Base-by-base conservation (phyloP, 345 rosid genomes). In the Corymbia maculata region DNA sequence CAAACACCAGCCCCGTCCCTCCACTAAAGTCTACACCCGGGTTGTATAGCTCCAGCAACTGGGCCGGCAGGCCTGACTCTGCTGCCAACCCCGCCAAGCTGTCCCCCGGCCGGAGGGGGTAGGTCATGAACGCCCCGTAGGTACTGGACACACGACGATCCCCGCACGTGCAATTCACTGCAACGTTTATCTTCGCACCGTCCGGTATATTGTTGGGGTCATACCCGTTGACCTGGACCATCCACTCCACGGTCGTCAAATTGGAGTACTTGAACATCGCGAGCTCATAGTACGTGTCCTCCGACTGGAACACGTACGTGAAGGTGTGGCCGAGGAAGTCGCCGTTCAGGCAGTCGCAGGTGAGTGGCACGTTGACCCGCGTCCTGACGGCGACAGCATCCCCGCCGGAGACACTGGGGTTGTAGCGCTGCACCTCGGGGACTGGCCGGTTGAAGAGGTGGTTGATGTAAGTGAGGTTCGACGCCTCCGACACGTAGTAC, bases 141-240 rank as follows among this genome's bases (percentile, higher is more conserved):
- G 87, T 86, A 28, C 70, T 66, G n/a, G 96, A 94, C 17, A 91
- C 89, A n/a, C 36, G 61, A 44, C 85, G 66, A 44, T 92, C 85
- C 30, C 96, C 94, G 52, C 96, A 94, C 1, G 95, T 92, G 89
- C 95, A 94, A 52, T 93, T 93, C 51, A 94, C 89, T 6, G 96
- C 92, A 26, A 93, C 93, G 85, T 94, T 93, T 32, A 94, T 92
- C 9, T 19, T 26, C 36, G 21, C 91, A 19, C 28, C 1, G 21
- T 68, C 85, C 1, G 95, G 95, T 9, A 93, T 91, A 24, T 51
- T 32, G 1, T 88, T 89, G 6, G 90, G 47, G 9, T 91, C 91
- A 87, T 87, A 93, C 53, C 6, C 16, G 52, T 93, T 92, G 87
- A 94, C 93, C 59, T 93, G 84, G 3, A 86, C 89, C 32, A 94